Evolutionary conservation across 257 asterid species (phyloP).

Genomic region (Buddleja alternifolia): DNA sequence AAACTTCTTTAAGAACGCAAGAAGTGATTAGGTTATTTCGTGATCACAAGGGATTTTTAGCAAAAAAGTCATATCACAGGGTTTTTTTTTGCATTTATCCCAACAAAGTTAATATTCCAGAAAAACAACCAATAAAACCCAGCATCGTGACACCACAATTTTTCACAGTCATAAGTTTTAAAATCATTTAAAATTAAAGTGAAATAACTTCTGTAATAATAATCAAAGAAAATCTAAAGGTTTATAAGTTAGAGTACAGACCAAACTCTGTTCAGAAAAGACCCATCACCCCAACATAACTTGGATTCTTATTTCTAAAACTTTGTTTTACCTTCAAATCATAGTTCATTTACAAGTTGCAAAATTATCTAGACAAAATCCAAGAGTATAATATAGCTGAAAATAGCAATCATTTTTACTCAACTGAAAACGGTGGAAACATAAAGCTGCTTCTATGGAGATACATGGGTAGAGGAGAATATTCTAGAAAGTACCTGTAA

Average conservation of each 20-base stretch:
- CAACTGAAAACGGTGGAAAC: not conserved
- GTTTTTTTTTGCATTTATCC: too few species aligned
- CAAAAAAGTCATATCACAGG: too few species aligned
- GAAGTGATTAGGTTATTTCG: too few species aligned
- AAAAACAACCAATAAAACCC: conserved; percentile 7
- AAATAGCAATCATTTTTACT: not conserved
- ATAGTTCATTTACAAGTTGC: conserved; percentile 21
- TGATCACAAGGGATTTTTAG: too few species aligned
- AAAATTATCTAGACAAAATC: not conserved
- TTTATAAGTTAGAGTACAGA: conserved; percentile 10
- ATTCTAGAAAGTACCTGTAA: conserved; percentile 73
- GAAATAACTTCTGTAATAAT: conserved; percentile 7
- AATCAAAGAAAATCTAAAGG: not conserved
- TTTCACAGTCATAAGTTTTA: not conserved
- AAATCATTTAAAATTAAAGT: not conserved
- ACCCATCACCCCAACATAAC: too few species aligned
- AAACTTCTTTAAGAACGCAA: too few species aligned
- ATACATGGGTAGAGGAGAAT: conserved; percentile 27
- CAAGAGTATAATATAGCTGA: conserved; percentile 5
- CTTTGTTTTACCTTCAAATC: conserved; percentile 17
- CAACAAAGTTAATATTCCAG: too few species aligned
- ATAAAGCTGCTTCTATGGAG: conserved; percentile 4
- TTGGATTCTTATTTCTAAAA: not conserved
- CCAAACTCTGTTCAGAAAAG: not conserved
- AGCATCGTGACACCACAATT: not conserved